A percentile compares a stretch with the other conserved stretches of the same genome.
phyloP scores from a whole-genome alignment of 345 rosid species.

The Geranium brycei region DNA sequence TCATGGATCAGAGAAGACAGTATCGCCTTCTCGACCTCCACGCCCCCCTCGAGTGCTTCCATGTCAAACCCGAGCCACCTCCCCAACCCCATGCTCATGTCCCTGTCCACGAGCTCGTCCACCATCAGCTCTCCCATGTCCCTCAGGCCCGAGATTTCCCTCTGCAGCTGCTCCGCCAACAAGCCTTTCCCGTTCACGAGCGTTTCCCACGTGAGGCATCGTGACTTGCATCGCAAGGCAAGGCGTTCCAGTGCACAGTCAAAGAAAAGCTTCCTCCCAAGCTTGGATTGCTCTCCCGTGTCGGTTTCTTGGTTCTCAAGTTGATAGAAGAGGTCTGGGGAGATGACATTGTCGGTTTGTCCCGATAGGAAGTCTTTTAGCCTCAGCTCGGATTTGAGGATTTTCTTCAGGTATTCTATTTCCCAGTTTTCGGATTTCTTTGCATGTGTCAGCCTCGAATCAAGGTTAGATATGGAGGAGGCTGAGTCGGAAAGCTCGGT shows the following conservation, averaged over 20 bases:
- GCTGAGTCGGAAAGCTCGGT: constrained; percentile 29
- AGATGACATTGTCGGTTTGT: constrained; percentile 22
- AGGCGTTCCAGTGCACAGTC: constrained; percentile 45
- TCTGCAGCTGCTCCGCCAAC: constrained; percentile 51
- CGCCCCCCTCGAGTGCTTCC: constrained; percentile 58
- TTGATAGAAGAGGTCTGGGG: constrained; percentile 31
- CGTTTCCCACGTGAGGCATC: constrained; percentile 21
- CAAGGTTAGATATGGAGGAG: constrained; percentile 11
- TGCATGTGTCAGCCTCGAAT: constrained; percentile 7
- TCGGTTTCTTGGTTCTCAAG: constrained; percentile 26
- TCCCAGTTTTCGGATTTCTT: constrained; percentile 39
- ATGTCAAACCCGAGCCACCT: constrained; percentile 57
- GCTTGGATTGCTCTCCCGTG: constrained; percentile 23
- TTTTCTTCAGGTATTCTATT: constrained; percentile 34
- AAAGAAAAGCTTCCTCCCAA: constrained; percentile 39
- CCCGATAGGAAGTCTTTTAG: constrained; percentile 33
- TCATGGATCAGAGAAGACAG: constrained; percentile 57
- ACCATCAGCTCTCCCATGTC: constrained; percentile 53
- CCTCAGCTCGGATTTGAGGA: constrained; percentile 33
- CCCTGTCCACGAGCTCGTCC: constrained; percentile 70
- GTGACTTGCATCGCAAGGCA: constrained; percentile 19
- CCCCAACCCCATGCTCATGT: constrained; percentile 53
- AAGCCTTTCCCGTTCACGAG: constrained; percentile 27
- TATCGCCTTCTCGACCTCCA: constrained; percentile 47
- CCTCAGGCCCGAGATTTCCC: constrained; percentile 39